Conservation (phyloP, 257 asterid species). For the Knoxia roxburghii region DNA sequence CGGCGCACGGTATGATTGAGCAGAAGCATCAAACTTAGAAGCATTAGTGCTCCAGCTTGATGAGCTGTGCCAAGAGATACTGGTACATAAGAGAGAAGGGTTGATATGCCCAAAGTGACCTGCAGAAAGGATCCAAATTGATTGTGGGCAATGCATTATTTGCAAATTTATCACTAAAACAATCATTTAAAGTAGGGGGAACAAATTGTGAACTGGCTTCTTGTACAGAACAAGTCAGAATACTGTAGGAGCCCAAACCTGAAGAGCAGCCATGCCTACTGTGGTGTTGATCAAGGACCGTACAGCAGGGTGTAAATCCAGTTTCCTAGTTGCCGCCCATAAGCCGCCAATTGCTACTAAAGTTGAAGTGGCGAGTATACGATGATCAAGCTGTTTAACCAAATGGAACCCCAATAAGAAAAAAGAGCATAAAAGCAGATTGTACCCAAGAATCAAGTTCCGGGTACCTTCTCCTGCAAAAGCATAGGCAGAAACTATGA, state of each 20-base stretch:
- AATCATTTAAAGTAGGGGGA: neutral
- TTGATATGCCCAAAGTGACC: slow-evolving; percentile 81
- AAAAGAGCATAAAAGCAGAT: neutral
- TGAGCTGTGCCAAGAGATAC: slow-evolving; percentile 85
- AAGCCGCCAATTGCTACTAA: slow-evolving; percentile 61
- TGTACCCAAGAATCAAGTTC: neutral
- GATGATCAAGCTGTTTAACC: slow-evolving; percentile 69
- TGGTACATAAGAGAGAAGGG: slow-evolving; percentile 77
- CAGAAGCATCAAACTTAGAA: slow-evolving; percentile 63
- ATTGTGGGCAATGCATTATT: neutral
- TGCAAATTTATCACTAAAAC: neutral
- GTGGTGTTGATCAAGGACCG: slow-evolving; percentile 60
- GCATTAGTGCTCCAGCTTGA: slow-evolving; percentile 97
- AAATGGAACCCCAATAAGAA: neutral
- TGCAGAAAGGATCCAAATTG: slow-evolving; percentile 18
- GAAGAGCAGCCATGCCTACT: slow-evolving; percentile 85
- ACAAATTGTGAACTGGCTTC: too few relatives aligned
- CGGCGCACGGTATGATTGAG: slow-evolving; percentile 87
- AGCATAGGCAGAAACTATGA: too few relatives aligned
- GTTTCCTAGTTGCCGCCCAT: slow-evolving; percentile 69
- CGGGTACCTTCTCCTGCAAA: neutral
- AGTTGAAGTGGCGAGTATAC: slow-evolving; percentile 88
- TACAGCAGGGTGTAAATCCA: slow-evolving; percentile 79
- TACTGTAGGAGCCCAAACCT: slow-evolving; percentile 39
- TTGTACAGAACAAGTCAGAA: neutral